A percentile compares a stretch with the other conserved stretches of the same genome.
These are phyloP conservation scores for Cordyceps tenuipes DNA, from an alignment of 2,329 filamentous ascomycete genomes.

Conservation along the genomic window DNA sequence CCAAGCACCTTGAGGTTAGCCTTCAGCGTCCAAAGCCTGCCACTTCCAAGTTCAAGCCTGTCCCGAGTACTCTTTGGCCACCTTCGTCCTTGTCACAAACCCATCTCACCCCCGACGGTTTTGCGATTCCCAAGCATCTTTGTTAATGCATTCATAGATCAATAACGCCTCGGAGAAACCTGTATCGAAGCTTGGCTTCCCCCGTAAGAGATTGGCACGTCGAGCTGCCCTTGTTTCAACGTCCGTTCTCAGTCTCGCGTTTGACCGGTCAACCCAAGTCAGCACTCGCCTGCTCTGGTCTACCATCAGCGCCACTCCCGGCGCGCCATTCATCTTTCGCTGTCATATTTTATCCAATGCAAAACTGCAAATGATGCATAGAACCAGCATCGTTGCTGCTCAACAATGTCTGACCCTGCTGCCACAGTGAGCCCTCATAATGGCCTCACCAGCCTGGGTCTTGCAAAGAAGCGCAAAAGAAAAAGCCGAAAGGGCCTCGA, in stretches of 20 bases:
- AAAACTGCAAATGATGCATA: background rate
- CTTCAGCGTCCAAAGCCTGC: background rate
- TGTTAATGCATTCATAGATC: background rate
- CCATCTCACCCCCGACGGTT: background rate
- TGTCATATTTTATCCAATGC: background rate
- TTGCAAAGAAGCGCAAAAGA: slow-evolving; percentile 42
- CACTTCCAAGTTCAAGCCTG: background rate
- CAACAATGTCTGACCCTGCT: slow-evolving; percentile 39
- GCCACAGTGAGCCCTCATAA: slow-evolving; percentile 45
- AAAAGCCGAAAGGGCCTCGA: slow-evolving; percentile 70
- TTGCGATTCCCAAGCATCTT: background rate
- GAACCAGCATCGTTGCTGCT: slow-evolving; percentile 23
- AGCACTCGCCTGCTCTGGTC: background rate
- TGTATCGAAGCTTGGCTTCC: background rate
- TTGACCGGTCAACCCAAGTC: background rate
- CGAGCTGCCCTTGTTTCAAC: background rate
- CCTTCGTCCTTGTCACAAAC: background rate
- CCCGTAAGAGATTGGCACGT: background rate
- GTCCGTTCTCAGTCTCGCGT: background rate
- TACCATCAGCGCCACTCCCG: background rate
- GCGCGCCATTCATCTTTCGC: background rate
- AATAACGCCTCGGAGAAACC: background rate
- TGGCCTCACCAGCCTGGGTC: background rate
- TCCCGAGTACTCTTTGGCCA: background rate
- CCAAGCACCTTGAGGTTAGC: background rate